phyloP scores from a whole-genome alignment of 208 protist species.

The Trichomonas gallinae region DNA sequence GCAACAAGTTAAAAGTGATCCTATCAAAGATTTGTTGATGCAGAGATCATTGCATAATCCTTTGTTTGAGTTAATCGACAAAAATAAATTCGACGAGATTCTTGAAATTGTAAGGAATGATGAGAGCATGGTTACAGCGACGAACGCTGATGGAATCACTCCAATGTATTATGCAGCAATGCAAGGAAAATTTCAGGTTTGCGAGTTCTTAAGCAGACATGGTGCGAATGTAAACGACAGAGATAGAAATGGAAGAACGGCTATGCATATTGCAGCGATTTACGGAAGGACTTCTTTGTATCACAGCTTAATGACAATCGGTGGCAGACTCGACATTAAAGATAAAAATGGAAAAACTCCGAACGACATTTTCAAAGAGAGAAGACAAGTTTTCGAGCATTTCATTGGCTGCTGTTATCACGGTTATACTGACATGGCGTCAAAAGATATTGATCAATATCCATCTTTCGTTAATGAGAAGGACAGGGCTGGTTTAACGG shows the following conservation, averaged over 20 bases:
- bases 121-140: background rate
- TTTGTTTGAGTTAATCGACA: background rate
- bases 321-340: background rate
- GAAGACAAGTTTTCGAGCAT: background rate
- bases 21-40: too few relatives aligned
- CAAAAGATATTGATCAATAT: background rate
- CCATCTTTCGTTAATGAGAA: background rate
- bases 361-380: background rate
- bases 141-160: background rate
- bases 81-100: background rate
- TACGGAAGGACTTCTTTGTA: background rate
- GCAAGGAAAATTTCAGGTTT: background rate
- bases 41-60: background rate
- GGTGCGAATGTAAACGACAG: background rate
- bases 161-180: background rate
- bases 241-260: background rate
- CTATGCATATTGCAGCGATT: background rate
- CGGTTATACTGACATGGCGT: background rate
- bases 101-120: background rate
- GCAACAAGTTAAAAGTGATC: background rate
- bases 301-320: background rate
- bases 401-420: background rate
- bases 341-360: background rate
- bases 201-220: background rate
- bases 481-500: background rate